Base-by-base conservation (phyloP, 148 eudicot species). In the Dysphania ambrosioides region DNA sequence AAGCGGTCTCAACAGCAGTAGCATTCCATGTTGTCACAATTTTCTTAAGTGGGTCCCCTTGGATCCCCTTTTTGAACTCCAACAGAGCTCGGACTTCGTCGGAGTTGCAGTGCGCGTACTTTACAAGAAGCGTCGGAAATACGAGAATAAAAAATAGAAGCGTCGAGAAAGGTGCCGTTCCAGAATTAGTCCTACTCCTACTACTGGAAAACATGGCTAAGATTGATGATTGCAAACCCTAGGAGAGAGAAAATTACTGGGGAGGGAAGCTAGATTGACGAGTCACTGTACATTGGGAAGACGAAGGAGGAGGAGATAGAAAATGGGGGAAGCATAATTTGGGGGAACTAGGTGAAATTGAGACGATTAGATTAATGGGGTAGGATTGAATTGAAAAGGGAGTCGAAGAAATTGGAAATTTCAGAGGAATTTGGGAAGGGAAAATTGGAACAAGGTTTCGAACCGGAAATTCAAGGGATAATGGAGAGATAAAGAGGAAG, bases 41-140 rank as follows among this genome's bases (percentile, higher is more conserved):
- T 65, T 77, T 82, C 0, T 70, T 62, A 2, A 63, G 35, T 2
- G 97, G 98, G 81, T 95, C 98, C 5, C 3, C 13, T 34, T 63
- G 72, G 78, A 95, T 87, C 68, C 98, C 98, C 66, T 95, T 95
- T 32, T 65, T 86, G 90, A 95, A 95, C 86, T 95, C 98, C 30
- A 92, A 83, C 0, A 90, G 80, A 30, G 98, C 86, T 27, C 86
- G 84, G 64, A 93, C 67, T 72, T 93, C 98, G 13, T 84, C 87
- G 6, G 77, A 74, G 6, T 72, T 77, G 12, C 79, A 79, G 40
- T 70, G n/a, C n/a, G n/a, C n/a, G n/a, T n/a, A n/a, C n/a, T n/a
- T n/a, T n/a, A n/a, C 32, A 59, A 49, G 51, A 16, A 64, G 47
- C 32, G 51, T 64, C 30, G 58, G 71, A 47, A 24, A 7, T 65